These are phyloP conservation scores for Rhytidiadelphus loreus DNA, from an alignment of 225 moss, liverwort and hornwort species.

Conservation along the genomic window DNA sequence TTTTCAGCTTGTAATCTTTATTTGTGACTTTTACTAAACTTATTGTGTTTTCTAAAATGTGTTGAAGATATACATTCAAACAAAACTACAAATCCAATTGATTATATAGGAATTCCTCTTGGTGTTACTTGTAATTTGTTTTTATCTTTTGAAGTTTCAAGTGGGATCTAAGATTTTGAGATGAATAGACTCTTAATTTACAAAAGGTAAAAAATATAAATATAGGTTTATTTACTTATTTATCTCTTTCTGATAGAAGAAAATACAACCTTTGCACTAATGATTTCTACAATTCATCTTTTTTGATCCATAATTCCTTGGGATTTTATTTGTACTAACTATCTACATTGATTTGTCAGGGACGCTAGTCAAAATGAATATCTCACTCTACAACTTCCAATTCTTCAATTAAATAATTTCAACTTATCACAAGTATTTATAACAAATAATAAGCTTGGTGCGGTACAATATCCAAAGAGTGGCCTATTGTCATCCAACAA, in stretches of 20 bases:
- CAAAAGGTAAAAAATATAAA: no score
- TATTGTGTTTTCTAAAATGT: neutral
- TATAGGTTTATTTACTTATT: rapidly evolving
- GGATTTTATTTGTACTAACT: neutral
- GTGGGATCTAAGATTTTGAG: rapidly evolving
- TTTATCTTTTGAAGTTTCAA: neutral
- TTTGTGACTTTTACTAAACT: no score
- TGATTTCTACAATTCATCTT: neutral
- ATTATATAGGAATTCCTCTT: neutral
- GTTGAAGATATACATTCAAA: neutral
- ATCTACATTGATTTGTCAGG: no score
- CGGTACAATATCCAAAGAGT: no score
- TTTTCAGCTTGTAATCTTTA: neutral
- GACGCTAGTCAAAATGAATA: no score
- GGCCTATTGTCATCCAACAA: no score
- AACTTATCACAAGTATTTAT: no score
- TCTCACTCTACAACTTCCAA: no score
- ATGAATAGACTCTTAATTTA: neutral
- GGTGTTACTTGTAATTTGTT: no score
- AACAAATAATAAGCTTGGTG: no score
- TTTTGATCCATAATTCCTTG: neutral
- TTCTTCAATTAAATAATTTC: no score
- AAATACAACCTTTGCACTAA: neutral
- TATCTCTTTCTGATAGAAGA: neutral
- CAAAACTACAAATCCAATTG: neutral